A percentile compares a stretch with the other conserved stretches of the same genome.
Evolutionary conservation across 495 filamentous ascomycete species (phyloP).

Genomic region (Aspergillus campestris): DNA sequence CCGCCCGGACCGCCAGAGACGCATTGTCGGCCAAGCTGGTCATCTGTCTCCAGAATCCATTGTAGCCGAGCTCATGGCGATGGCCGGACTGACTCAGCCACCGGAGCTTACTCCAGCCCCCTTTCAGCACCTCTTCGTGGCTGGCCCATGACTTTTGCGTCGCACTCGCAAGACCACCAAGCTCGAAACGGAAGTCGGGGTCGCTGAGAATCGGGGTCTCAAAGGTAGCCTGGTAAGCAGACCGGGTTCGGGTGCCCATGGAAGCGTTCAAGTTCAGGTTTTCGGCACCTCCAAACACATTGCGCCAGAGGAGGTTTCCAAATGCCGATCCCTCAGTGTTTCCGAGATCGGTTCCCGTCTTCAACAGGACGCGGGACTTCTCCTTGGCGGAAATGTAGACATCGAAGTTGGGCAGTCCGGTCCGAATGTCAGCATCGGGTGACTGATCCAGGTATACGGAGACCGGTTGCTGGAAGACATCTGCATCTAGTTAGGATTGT

Average conservation of each 20-base stretch:
- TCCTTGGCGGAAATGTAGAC: conserved; percentile 69
- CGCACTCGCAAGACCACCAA: conserved; percentile 70
- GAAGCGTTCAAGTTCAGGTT: conserved; percentile 77
- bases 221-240: conserved; percentile 78
- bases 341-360: conserved; percentile 87
- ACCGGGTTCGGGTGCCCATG: conserved; percentile 78
- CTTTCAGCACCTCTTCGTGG: conserved; percentile 84
- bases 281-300: conserved; percentile 93
- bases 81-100: conserved; percentile 57
- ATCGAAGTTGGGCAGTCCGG: conserved; percentile 59
- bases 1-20: conserved; percentile 67
- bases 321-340: conserved; percentile 89
- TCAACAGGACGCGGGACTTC: conserved; percentile 68
- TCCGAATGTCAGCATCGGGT: conserved; percentile 47
- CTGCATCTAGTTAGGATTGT: conserved; percentile 34
- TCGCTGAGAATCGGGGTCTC: conserved; percentile 72
- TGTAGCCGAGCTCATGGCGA: conserved; percentile 69
- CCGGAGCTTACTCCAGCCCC: conserved; percentile 63
- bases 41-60: conserved; percentile 77
- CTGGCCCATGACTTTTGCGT: conserved; percentile 85
- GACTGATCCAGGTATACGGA: conserved; percentile 70
- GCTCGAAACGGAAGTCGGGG: conserved; percentile 64
- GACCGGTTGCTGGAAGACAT: conserved; percentile 82
- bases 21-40: conserved; percentile 67
- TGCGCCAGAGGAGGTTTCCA: conserved; percentile 71